Base-by-base conservation (phyloP, 208 protist genomes). In the Borovskyia barvae region DNA sequence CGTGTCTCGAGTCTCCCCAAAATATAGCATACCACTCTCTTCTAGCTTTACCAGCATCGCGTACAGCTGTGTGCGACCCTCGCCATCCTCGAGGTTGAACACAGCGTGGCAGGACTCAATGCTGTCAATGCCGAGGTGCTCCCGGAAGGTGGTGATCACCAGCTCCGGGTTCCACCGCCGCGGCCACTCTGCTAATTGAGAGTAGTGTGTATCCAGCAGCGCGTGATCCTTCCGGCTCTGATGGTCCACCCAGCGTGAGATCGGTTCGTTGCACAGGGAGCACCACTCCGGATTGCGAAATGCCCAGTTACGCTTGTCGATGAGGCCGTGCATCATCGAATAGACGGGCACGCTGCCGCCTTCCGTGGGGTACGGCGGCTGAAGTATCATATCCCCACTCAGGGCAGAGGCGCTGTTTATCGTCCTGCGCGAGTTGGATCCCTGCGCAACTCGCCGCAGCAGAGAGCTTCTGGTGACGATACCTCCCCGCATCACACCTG, bases 201-300 rank as follows among this genome's bases (percentile, higher is more conserved):
- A 88, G 80, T 96, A 96, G 71, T 96, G 87, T 58, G 86, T 60
- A 43, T 96, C 90, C 67, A 96, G 54, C 65, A 96, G 62, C 2
- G 87, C 84, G 74, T 96, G 91, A 46, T 96, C 91, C 54, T 94
- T 94, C 32, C 88, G 75, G 37, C 91, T 82, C 22, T 83, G 72
- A 64, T 96, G 91, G 59, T 94, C 90, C 46, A 91, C 66, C 91
- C 91, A 96, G 15, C 88, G 53, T 25, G 69, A 77, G 11, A 93
- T 72, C 5, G 91, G 91, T 66, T 96, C 87, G 55, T 84, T 87
- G 86, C 91, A 96, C 29, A 96, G 69, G 50, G 92, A 82, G 52
- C 91, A 96, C 91, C 91, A 96, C 63, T 87, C 58, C 19, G 85
- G 73, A 48, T 88, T 93, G 25, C 82, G 73, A 60, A 82, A 84